Percentiles rank a stretch among this genome's conserved stretches.
phyloP scores from a whole-genome alignment of 2,329 filamentous ascomycete genomes.

The Aspergillus fumigatiaffinis region DNA sequence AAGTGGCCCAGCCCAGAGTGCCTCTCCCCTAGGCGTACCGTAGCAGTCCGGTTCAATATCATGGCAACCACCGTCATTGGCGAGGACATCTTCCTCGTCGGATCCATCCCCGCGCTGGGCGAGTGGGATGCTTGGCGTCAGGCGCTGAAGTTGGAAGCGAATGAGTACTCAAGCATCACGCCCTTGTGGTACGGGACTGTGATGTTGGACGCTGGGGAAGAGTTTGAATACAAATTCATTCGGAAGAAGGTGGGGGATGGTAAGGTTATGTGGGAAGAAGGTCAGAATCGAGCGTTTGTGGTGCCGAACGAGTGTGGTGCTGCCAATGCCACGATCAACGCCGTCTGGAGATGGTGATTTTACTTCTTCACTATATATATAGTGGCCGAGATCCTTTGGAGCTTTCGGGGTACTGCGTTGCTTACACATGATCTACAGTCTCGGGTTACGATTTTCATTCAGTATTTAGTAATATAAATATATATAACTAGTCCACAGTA shows the following conservation, averaged over 20 bases:
- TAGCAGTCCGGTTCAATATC: constrained; percentile 61
- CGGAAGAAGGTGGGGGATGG: constrained; percentile 50
- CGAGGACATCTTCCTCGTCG: constrained; percentile 62
- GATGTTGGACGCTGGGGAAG: constrained; percentile 51
- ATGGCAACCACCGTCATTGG: constrained; percentile 55
- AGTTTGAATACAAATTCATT: constrained; percentile 65
- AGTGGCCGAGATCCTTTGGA: not conserved
- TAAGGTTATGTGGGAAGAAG: constrained; percentile 58
- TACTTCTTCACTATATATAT: too few relatives aligned
- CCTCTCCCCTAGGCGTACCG: constrained; percentile 30
- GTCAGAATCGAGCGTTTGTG: constrained; percentile 41
- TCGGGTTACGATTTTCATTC: not conserved
- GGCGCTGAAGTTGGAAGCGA: constrained; percentile 55
- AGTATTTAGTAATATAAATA: not conserved
- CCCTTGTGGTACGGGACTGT: constrained; percentile 60
- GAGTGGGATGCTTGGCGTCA: constrained; percentile 52
- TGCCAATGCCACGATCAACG: constrained; percentile 29
- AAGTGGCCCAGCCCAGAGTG: constrained; percentile 16
- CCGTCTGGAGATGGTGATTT: constrained; percentile 32
- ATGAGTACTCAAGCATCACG: constrained; percentile 55
- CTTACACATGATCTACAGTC: not conserved
- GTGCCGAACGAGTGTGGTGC: constrained; percentile 33
- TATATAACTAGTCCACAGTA: not conserved
- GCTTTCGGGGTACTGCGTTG: not conserved
- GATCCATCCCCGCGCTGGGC: constrained; percentile 56